Evolutionary conservation across 331 rosid species (phyloP).

Genomic region (Arachis monticola): DNA sequence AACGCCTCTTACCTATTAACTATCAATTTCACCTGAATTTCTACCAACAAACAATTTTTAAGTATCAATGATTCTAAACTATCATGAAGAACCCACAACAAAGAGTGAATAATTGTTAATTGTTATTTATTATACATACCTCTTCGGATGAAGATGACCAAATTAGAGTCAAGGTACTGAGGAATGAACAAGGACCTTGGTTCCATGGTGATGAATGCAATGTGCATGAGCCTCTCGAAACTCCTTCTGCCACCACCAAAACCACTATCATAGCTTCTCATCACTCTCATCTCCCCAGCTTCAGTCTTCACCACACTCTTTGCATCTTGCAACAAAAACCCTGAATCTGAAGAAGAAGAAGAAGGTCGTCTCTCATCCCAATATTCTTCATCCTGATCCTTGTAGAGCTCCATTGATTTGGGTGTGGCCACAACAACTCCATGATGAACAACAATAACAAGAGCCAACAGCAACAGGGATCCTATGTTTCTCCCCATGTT

Average conservation of each 20-base stretch:
- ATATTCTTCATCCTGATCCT: constrained; percentile 42
- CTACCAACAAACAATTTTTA: no score
- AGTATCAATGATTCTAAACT: no score
- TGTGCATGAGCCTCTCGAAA: constrained; percentile 58
- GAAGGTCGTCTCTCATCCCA: constrained; percentile 12
- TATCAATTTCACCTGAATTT: no score
- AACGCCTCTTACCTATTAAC: no score
- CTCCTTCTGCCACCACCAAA: constrained; percentile 16
- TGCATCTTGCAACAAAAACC: constrained; percentile 55
- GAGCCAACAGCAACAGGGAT: constrained; percentile 48
- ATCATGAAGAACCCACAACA: no score
- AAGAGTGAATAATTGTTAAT: no score
- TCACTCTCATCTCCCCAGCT: constrained; percentile 81
- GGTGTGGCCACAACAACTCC: constrained; percentile 45
- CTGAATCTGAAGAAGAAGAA: not conserved
- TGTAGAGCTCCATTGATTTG: constrained; percentile 31
- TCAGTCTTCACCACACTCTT: constrained; percentile 60
- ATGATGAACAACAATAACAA: constrained; percentile 52
- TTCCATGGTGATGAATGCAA: constrained; percentile 86
- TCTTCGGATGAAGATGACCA: constrained; percentile 69
- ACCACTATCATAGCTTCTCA: constrained; percentile 40
- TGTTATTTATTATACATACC: no score
- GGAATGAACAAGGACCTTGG: constrained; percentile 79
- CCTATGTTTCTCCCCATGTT: constrained; percentile 45
- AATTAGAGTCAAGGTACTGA: constrained; percentile 78